Conservation (phyloP, 805 yeast genomes). For the Saturnispora halmiae region DNA sequence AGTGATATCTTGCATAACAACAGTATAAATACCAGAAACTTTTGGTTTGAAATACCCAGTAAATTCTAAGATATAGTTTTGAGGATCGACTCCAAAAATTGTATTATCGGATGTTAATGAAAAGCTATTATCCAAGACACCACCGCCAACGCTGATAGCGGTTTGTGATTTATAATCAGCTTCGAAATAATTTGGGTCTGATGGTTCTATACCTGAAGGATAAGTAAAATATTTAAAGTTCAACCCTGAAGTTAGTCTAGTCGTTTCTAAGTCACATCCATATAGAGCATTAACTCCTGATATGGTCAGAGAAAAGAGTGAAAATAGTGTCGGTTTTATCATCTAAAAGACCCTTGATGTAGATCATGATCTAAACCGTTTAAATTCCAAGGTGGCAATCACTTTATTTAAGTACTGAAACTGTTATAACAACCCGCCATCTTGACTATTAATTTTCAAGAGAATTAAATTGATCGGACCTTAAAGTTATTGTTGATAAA, state of each 20-base stretch:
- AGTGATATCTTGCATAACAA: slow-evolving; percentile 21
- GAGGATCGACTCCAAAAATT: not conserved
- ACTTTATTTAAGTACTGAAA: not conserved
- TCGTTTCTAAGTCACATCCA: slow-evolving; percentile 1
- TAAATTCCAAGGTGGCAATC: not conserved
- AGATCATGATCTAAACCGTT: no score
- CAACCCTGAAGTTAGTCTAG: not conserved
- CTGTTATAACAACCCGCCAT: not conserved
- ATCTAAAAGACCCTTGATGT: no score
- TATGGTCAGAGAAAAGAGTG: not conserved
- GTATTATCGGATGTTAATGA: not conserved
- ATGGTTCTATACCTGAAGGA: not conserved
- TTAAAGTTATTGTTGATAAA: not conserved
- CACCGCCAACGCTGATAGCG: not conserved
- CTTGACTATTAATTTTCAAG: not conserved
- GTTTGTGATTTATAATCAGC: not conserved
- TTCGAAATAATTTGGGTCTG: not conserved
- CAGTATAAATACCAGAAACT: slow-evolving; percentile 24
- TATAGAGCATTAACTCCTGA: not conserved
- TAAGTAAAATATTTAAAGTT: not conserved
- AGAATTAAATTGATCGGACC: not conserved
- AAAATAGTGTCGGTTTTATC: not conserved
- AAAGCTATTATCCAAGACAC: not conserved
- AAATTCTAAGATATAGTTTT: slow-evolving; percentile 11
- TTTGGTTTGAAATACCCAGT: slow-evolving; percentile 22